These are phyloP conservation scores for Fragilaria crotonensis DNA, from an alignment of 108 stramenopile genomes.

Conservation along the genomic window DNA sequence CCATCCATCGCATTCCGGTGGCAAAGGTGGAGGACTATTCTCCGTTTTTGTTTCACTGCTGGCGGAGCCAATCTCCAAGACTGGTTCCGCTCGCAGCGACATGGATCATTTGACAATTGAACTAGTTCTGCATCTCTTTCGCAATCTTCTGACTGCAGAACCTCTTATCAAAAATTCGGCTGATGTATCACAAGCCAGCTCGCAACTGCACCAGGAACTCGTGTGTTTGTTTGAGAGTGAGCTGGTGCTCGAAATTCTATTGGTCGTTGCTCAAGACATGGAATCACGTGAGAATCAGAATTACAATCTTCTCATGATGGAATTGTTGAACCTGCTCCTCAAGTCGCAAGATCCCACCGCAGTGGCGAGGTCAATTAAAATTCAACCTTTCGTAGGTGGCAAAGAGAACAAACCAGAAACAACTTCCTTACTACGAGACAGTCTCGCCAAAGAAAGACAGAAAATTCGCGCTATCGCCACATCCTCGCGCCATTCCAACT, in stretches of 20 bases:
- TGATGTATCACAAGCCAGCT: constrained; percentile 26
- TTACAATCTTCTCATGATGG: constrained; percentile 85
- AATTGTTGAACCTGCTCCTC: constrained; percentile 67
- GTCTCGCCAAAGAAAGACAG: constrained; percentile 34
- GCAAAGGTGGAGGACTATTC: constrained; percentile 38
- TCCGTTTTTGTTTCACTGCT: constrained; percentile 76
- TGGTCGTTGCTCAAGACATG: constrained; percentile 72
- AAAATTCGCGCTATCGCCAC: constrained; percentile 15
- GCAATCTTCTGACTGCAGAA: constrained; percentile 60
- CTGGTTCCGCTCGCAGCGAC: constrained; percentile 49
- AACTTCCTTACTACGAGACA: constrained; percentile 14
- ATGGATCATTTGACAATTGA: constrained; percentile 81
- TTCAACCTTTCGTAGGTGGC: background rate
- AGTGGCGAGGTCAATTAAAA: constrained; percentile 15
- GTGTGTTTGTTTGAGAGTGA: constrained; percentile 63
- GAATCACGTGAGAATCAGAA: constrained; percentile 68
- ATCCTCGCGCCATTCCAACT: constrained; percentile 68
- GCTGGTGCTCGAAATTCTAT: constrained; percentile 72
- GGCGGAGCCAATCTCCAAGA: constrained; percentile 69
- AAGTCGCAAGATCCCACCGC: constrained; percentile 51
- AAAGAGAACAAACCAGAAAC: background rate
- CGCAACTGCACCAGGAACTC: constrained; percentile 61
- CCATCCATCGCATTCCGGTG: constrained; percentile 33
- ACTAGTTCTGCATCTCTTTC: constrained; percentile 78
- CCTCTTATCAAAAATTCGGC: constrained; percentile 38